Evolutionary conservation across 2,329 filamentous ascomycete genomes (phyloP), one percentile per base, ranked within the genome.

Genomic region (Pseudogymnoascus sp.): DNA sequence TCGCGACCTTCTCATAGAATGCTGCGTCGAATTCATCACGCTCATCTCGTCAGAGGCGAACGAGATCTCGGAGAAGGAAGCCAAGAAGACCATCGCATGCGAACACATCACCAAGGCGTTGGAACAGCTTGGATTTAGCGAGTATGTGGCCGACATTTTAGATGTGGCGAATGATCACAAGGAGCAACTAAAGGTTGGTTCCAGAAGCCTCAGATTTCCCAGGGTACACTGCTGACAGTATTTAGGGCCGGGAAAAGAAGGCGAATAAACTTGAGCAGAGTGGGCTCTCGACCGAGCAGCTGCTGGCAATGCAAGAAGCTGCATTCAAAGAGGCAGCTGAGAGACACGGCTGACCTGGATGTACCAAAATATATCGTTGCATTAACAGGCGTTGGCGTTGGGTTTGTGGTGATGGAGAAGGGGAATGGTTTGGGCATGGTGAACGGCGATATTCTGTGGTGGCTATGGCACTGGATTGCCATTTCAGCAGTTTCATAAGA

Each of bases 11-110:
- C 82, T 99, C 61, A 99, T 99, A 72, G 95, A 98, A 79, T 98
- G 95, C 79, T 99, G 95, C 73, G 93, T 99, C 72, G 95, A 99
- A 76, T 99, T 99, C 76, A 97, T 99, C 76, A 98, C 95, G 16
- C 85, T 99, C 72, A 90, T 99, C 70, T 97, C 93, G n/a, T 96
- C 91, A 59, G 93, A 99, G 79, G 95, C 95, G 66, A 99, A 99
- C 77, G 95, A 99, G 72, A 99, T 99, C 68, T 96, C 93, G 11
- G 95, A 99, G 75, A 96, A 96, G 77, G 95, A 99, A 73, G 91
- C 93, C 60, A 99, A 99, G 81, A 99, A 99, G 83, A 99, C 95
- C 3, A 99, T 99, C 70, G 93, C 93, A 11, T 96, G 91, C 75
- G 95, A 99, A 72, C 95, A 99, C 78, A 96, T 99, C 71, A 96